Percentiles rank a stretch among this genome's conserved stretches.
Conservation (phyloP, 2,329 filamentous ascomycete genomes). For the Zymoseptoria brevis region DNA sequence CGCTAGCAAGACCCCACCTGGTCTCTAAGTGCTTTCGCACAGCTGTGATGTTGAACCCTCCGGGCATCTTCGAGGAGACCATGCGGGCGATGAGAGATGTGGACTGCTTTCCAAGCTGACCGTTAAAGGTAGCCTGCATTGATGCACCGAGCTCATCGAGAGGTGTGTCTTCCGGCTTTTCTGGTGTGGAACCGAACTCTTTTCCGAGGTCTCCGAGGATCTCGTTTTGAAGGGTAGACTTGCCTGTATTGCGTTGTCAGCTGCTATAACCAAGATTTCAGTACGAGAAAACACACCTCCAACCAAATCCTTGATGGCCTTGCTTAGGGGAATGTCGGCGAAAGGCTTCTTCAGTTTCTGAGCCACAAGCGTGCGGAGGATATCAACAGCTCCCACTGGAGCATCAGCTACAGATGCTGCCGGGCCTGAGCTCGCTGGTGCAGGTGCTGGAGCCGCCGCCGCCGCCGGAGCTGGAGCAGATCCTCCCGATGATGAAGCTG, state of each 20-base stretch:
- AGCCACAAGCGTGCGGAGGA: constrained; percentile 80
- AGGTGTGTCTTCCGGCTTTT: constrained; percentile 96
- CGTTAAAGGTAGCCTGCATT: constrained; percentile 98
- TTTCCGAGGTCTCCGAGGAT: constrained; percentile 96
- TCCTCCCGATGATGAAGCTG: constrained; percentile 38
- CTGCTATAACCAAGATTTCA: not conserved
- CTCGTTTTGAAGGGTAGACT: constrained; percentile 97
- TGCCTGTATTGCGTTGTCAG: constrained; percentile 50
- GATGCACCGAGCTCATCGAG: constrained; percentile 89
- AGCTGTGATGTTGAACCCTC: constrained; percentile 96
- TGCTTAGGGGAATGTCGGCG: constrained; percentile 80
- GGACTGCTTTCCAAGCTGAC: constrained; percentile 94
- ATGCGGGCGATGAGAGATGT: constrained; percentile 85
- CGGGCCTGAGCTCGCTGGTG: constrained; percentile 68
- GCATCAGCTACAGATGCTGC: constrained; percentile 79
- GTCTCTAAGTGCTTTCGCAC: constrained; percentile 93
- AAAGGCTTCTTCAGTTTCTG: constrained; percentile 97
- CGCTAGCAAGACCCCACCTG: constrained; percentile 78
- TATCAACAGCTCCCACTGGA: constrained; percentile 80
- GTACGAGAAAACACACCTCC: constrained; percentile 60
- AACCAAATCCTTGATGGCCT: constrained; percentile 97
- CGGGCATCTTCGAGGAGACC: constrained; percentile 98
- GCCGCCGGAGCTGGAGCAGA: constrained; percentile 46
- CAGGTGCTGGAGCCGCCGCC: constrained; percentile 47
- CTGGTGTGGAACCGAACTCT: constrained; percentile 94